phyloP scores from a whole-genome alignment of 495 filamentous ascomycete species.

The Hypomontagnella submonticulosa region DNA sequence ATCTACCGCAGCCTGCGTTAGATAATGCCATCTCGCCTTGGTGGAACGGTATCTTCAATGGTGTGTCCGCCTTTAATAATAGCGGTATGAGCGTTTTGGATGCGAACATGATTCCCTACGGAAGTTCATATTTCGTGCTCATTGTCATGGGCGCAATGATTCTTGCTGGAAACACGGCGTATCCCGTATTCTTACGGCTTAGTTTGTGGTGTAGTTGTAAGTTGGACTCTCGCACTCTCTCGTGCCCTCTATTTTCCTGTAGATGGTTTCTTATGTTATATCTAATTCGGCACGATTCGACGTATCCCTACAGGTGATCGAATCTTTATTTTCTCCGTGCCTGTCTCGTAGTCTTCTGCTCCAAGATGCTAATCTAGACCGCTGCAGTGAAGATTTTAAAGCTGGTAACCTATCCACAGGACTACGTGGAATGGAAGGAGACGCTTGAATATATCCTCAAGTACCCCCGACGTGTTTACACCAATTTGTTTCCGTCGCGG shows the following conservation, averaged over 20 bases:
- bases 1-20: slow-evolving; percentile 66
- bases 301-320: too few species aligned
- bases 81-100: slow-evolving; percentile 85
- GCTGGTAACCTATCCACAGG: slow-evolving; percentile 41
- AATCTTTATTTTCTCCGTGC: background rate
- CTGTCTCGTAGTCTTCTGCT: background rate
- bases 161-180: slow-evolving; percentile 83
- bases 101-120: slow-evolving; percentile 80
- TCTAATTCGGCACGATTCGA: too few species aligned
- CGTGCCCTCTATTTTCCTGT: background rate
- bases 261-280: background rate
- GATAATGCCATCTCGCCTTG: slow-evolving; percentile 72
- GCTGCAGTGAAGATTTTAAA: slow-evolving; percentile 43
- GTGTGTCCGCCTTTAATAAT: slow-evolving; percentile 85
- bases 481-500: slow-evolving; percentile 79
- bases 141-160: slow-evolving; percentile 81
- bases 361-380: slow-evolving; percentile 10
- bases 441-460: slow-evolving; percentile 83
- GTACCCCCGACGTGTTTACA: slow-evolving; percentile 83
- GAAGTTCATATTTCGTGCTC: slow-evolving; percentile 73
- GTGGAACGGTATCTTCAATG: slow-evolving; percentile 78
- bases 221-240: slow-evolving; percentile 46
- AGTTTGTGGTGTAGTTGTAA: slow-evolving; percentile 72
- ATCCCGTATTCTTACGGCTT: slow-evolving; percentile 82
- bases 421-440: slow-evolving; percentile 58